A percentile compares a stretch with the other conserved stretches of the same genome.
Evolutionary conservation across 192 early-diverging fungal species (phyloP).

Genomic region (Rhizophagus clarus): DNA sequence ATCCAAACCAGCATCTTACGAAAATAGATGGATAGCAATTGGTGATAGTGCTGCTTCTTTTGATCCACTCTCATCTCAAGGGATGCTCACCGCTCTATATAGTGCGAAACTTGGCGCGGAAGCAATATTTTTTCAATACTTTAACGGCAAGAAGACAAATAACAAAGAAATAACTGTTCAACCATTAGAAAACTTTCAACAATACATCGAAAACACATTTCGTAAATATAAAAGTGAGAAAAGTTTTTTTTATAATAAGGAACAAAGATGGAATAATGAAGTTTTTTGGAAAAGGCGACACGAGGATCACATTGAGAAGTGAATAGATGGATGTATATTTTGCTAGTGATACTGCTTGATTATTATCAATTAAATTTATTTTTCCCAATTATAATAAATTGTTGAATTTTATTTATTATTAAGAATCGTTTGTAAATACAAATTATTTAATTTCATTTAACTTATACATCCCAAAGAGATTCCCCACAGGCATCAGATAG

Average conservation of each 20-base stretch:
- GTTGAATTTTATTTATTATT: too few relatives aligned
- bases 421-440: too few relatives aligned
- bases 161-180: neutral
- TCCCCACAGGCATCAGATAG: too few relatives aligned
- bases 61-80: constrained; percentile 32
- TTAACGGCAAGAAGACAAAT: neutral
- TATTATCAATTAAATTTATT: too few relatives aligned
- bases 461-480: too few relatives aligned
- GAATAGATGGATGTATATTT: neutral
- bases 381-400: too few relatives aligned
- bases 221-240: constrained; percentile 11
- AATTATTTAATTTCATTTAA: too few relatives aligned
- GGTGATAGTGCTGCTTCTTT: constrained; percentile 28
- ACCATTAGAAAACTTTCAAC: constrained; percentile 1
- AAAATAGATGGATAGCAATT: constrained; percentile 29
- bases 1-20: neutral
- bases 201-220: neutral
- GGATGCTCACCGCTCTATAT: constrained; percentile 11
- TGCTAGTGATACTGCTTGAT: too few relatives aligned
- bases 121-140: constrained; percentile 25
- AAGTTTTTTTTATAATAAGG: constrained; percentile 27
- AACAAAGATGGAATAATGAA: constrained; percentile 26
- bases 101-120: constrained; percentile 24
- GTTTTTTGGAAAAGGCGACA: constrained; percentile 25
- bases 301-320: neutral